Evolutionary conservation across 495 filamentous ascomycete species (phyloP), one percentile per base, ranked within the genome.

Genomic region (Aspergillus biplanus): DNA sequence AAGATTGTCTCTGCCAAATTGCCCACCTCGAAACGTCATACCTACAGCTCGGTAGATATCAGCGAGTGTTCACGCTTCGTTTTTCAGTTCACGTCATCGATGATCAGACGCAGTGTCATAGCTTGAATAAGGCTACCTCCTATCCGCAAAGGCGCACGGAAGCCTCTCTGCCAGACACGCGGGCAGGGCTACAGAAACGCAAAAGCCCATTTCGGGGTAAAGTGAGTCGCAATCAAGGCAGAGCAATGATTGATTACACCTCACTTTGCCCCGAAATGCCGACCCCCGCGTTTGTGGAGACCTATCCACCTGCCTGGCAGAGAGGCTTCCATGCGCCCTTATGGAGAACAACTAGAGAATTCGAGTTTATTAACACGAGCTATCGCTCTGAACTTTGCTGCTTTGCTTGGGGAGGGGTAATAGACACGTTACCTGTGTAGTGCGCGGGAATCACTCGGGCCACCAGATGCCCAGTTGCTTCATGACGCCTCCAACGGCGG

Each of bases 391-490:
- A 39, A 39, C 37, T 13, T 39, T 12, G 12, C 12, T 39, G 35
- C 35, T 39, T 39, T 39, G 6, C 12, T 39, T 39, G 12, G 6
- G 12, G 35, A 39, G 12, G 35, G 35, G 12, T 13, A 39, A 39
- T 8, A 39, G 3, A 39, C 37, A 39, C 37, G 37, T 39, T 39
- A 39, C 37, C 37, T 39, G 37, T 39, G 13, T 39, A 8, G 37
- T 39, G 13, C 4, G 37, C 0, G 13, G 37, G 4, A 39, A 53
- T 56, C 16, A 55, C 31, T 50, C 52, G 3, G 61, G 46, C 46
- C 61, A 58, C 15, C 13, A 9, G 6, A 63, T 9, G 7, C 53
- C 61, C 16, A 63, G n/a, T 15, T 18, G 13, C 21, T n/a, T 33
- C 16, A 63, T 44, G 7, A 58, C 34, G 16, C 6, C 12, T 33